Evolutionary conservation across 768 basidiomycete genomes (phyloP), one percentile per base, ranked within the genome.

Genomic region (Ephemerocybe angulata): DNA sequence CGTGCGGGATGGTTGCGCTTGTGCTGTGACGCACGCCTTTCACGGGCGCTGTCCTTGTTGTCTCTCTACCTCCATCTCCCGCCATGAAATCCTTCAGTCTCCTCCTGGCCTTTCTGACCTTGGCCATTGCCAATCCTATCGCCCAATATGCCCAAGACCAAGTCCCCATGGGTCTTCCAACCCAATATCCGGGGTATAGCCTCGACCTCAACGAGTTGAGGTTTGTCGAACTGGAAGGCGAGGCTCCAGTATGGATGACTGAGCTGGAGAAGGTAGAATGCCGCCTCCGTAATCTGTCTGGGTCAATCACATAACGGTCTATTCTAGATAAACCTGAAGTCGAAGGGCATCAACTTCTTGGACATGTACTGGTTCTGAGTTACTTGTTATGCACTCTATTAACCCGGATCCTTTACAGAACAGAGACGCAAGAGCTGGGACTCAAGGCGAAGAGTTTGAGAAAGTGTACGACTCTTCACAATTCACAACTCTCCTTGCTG

Each of bases 211-310:
- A 79, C 55, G 87, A 81, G 42, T 76, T 76, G 50, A 81, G 93
- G 49, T 80, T 94, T 51, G 85, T 96, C 50, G 83, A 92, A 67
- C 75, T 91, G 64, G 81, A 87, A 52, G 87, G 80, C 31, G 73
- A 84, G 63, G 73, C 74, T 11, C 87, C 90, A 3, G 79, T 87
- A 50, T 88, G 84, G 87, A 87, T 93, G 74, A 83, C 92, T 13
- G 94, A 97, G 70, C 71, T 88, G n/a, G 87, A 94, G 62, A 97
- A 96, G 85, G 89, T 88, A 28, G 60, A 50, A 35, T 55, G 25
- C n/a, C 29, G 28, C 55, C 49, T 28, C 50, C 8, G 30, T 28
- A 29, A 44, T 19, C 21, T 28, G 21, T 58, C 22, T 56, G n/a
- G n/a, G n/a, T n/a, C 52, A 8, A 51, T 17, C 43, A 29, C 57